Conservation (phyloP, 805 yeast species). For the Saccharomycopsis fibuligera region DNA sequence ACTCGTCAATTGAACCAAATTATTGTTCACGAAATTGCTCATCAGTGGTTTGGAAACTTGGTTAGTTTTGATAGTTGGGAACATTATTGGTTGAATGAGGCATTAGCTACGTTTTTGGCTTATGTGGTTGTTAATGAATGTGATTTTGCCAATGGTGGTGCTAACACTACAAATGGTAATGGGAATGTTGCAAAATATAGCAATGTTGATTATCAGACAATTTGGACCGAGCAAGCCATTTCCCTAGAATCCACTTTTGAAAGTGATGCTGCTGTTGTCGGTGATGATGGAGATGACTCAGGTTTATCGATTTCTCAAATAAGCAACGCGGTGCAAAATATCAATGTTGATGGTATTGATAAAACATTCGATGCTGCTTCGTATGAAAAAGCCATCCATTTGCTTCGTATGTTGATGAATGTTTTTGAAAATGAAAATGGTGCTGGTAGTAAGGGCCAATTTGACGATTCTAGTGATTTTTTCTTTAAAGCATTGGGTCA, state of each 20-base stretch:
- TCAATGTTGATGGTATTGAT: slow-evolving; percentile 34
- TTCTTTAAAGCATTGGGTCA: slow-evolving; percentile 33
- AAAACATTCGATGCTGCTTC: slow-evolving; percentile 44
- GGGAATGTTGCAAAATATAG: slow-evolving; percentile 24
- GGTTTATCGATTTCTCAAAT: slow-evolving; percentile 28
- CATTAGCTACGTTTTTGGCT: slow-evolving; percentile 73
- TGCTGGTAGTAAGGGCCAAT: slow-evolving; percentile 27
- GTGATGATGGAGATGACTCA: slow-evolving; percentile 29
- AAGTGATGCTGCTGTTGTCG: slow-evolving; percentile 31
- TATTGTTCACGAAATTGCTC: slow-evolving; percentile 66
- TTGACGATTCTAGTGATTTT: slow-evolving; percentile 28
- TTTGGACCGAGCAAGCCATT: slow-evolving; percentile 25
- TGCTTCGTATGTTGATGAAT: slow-evolving; percentile 47
- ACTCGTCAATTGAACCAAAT: slow-evolving; percentile 40
- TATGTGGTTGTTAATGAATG: slow-evolving; percentile 34
- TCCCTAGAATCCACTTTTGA: slow-evolving; percentile 32
- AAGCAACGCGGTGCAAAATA: slow-evolving; percentile 30
- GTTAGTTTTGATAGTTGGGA: slow-evolving; percentile 65
- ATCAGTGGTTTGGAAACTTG: slow-evolving; percentile 74
- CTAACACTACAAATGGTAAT: not conserved
- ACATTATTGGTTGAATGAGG: slow-evolving; percentile 68
- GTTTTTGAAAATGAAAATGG: slow-evolving; percentile 29
- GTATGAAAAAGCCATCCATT: slow-evolving; percentile 55
- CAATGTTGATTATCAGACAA: slow-evolving; percentile 24
- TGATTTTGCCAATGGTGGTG: not conserved